Evolutionary conservation across 345 rosid genomes (phyloP), one percentile per base, ranked within the genome.

Genomic region (Litchi chinensis): DNA sequence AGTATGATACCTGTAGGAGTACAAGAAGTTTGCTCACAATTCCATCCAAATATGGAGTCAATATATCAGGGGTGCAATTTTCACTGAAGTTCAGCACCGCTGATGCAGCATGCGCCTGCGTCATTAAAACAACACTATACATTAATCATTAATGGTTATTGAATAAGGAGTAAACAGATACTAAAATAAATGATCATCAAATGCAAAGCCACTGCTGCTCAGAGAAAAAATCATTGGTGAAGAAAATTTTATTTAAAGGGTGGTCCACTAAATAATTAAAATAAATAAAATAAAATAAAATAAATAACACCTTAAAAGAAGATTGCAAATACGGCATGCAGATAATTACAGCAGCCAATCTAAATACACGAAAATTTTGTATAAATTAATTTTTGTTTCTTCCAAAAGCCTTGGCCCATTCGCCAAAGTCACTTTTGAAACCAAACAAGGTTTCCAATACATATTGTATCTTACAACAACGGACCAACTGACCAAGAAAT

Each of bases 41-140:
- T 50, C 91, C 93, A 83, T 91, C 91, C 40, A 91, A 76, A 79
- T 91, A 91, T 43, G 90, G 90, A 9, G 88, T 88, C 78, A 91
- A 82, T 71, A 91, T 85, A 70, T 91, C 92, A 32, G 93, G 92
- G 32, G 92, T 87, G 79, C 92, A 91, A 71, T 90, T 88, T 79
- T 91, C 93, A 79, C 95, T 91, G 71, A 88, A 91, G 81, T 90
- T 90, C 66, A 90, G 95, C 57, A 91, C 90, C n/a, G 95, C 95
- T 8, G 95, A 91, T 65, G 92, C 92, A 80, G 93, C 92, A 87
- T 91, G 93, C 37, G 93, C 91, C 95, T 91, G 83, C 60, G 56
- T 44, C 68, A 22, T 54, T 63, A 48, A 65, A 26, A 57, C 56
- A 7, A 67, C 40, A 67, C 16, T 41, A 4, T 65, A 60, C 39